Base-by-base conservation (phyloP, 2,329 filamentous ascomycete species). In the Aspergillus alliaceus region DNA sequence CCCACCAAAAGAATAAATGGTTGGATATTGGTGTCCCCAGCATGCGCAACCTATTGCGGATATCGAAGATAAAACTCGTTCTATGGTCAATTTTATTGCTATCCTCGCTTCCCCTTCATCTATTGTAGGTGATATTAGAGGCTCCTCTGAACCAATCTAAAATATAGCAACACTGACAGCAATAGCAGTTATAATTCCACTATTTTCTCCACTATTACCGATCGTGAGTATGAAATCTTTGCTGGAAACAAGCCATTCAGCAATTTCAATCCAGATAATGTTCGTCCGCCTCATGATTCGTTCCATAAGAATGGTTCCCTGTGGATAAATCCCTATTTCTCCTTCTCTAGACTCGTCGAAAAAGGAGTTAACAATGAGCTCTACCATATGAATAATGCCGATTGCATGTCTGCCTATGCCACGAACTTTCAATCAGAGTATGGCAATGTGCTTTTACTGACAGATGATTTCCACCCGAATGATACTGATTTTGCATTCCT, bases 11-110 rank as follows among this genome's bases (percentile, higher is more conserved):
- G 6, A 22, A 35, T 9, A 12, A 24, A 5, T 61, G 53, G 59
- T 42, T 59, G 1, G 47, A 57, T 18, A 54, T 61, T 12, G 56
- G 59, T 1, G 32, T 56, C 2, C 46, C 58, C 2, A 54, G 53
- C 32, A 29, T 53, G 2, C 27, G 40, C 1, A 54, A 54, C 25
- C 2, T 58, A 4, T 25, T 46, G 1, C 8, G n/a, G 1, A 27
- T 57, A 9, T 31, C 31, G 3, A 22, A 35, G 12, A 5, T 9
- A 4, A 32, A 32, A 6, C 7, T 14, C 6, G 11, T 22, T 15
- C 25, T 55, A 11, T 58, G 52, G 57, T 2, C 22, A 2, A 31
- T 6, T 7, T 47, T 59, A 5, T 18, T 46, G 2, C 4, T 57
- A 3, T 53, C 51, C 0, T 49, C 58, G 3, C 14, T 52, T 2